Evolutionary conservation across 306 rosid species (phyloP), one percentile per base, ranked within the genome.

Genomic region (Lathyrus tuberosus): DNA sequence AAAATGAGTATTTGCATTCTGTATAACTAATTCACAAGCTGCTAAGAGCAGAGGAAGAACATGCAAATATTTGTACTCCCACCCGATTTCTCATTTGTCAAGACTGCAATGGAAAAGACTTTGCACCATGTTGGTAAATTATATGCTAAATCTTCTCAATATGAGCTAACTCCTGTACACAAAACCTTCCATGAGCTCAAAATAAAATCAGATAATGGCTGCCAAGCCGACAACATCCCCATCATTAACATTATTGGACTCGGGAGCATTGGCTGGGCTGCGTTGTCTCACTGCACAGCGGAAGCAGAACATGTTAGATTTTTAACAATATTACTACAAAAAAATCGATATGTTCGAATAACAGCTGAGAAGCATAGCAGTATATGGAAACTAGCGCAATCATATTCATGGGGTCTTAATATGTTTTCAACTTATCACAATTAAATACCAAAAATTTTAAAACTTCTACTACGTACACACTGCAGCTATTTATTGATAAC

Each of bases 151-250:
- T 62, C 30, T 75, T 69, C 5, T 65, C 54, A 17, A 26, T 47
- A 53, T 28, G 53, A 81, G 74, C 84, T 87, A 84, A 74, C 56
- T 79, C 79, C 87, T 94, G 95, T 88, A 94, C 97, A 88, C 76
- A 59, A 74, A 79, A 75, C 76, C 72, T 51, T 80, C 79, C 65
- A 66, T 70, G 74, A 83, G 75, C 76, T 41, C 65, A 33, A 70
- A 70, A 66, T 28, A 56, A 38, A 78, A 52, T 93, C 86, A 90
- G 40, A 89, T 74, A 16, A 94, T 80, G 76, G 95, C 70, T 40
- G 97, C 96, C 85, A 95, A 78, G 13, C 99, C 99, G 31, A 91
- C 24, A 24, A 4, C 17, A 0, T 86, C 97, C 46, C 90, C 96
- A 15, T 91, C 99, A 62, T 85, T 88, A 35, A 75, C 86, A 70